phyloP scores from a whole-genome alignment of 2,329 filamentous ascomycete species.

The Calonectria fujianensis region DNA sequence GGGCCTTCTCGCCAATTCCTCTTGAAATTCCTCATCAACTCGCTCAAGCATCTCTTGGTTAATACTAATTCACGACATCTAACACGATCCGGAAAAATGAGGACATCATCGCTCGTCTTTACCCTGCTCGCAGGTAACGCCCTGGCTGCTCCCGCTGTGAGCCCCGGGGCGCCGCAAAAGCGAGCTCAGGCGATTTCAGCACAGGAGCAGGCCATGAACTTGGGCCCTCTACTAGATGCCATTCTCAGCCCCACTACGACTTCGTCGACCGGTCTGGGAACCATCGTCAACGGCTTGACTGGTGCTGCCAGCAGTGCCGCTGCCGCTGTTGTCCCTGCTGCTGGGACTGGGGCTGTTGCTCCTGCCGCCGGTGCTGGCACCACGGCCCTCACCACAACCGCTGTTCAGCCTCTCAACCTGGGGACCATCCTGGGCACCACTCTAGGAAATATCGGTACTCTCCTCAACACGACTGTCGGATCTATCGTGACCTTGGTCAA shows the following conservation, averaged over 20 bases:
- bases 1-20: background rate
- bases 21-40: background rate
- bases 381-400: background rate
- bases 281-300: background rate
- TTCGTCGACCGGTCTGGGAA: background rate
- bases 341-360: background rate
- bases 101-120: background rate
- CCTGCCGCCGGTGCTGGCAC: background rate
- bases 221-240: conserved; percentile 2
- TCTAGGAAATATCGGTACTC: background rate
- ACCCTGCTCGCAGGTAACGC: conserved; percentile 3
- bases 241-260: background rate
- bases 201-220: conserved; percentile 8
- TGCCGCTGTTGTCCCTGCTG: background rate
- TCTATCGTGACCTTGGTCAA: background rate
- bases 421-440: background rate
- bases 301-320: background rate
- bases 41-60: background rate
- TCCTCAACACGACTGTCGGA: conserved; percentile 3
- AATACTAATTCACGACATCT: background rate
- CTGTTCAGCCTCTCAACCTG: background rate
- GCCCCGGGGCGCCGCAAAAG: background rate
- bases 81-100: background rate
- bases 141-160: background rate
- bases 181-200: background rate